Evolutionary conservation across 495 filamentous ascomycete species (phyloP), one percentile per base, ranked within the genome.

Genomic region (Neurospora sp.): DNA sequence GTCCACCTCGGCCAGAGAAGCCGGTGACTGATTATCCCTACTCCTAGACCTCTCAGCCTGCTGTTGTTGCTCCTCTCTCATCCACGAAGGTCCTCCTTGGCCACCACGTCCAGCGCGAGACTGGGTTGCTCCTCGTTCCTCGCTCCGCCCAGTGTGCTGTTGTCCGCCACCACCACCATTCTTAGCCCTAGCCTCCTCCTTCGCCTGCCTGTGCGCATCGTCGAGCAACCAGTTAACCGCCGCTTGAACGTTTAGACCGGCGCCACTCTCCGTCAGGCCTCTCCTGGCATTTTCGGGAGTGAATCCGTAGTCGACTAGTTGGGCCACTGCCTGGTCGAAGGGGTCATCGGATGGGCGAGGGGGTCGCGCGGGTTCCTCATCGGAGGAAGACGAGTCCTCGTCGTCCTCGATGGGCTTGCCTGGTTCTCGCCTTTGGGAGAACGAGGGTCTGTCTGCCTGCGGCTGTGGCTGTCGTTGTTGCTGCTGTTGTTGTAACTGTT

Each of bases 281-380:
- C 89, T 85, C 73, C 87, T 88, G 31, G 96, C 89, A 73, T 93
- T 94, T 62, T 96, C 91, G 0, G 90, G 87, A 1, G 92, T 89
- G 73, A 99, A 99, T 35, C 96, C 96, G 90, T 98, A 98, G 76
- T 98, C 95, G 11, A 98, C 90, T 23, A 99, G 81, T 78, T 98
- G 94, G 1, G 94, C 94, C 72, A 98, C 88, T 5, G 94, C 93
- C 70, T 87, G 88, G 79, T 97, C 94, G 69, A 90, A 89, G 10
- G 90, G 91, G 78, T 91, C 90, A 0, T 81, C 83, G 73, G 74
- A 77, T 39, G 73, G 74, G 14, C 78, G 40, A 75, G 76, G 48
- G 74, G 81, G 62, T 38, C 39, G 70, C 44, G 81, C 84, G 1
- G 74, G 74, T 41, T 83, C 83, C 1, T 84, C 82, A 72, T 84